phyloP scores from a whole-genome alignment of 2,329 filamentous ascomycete species.

The Fusarium graminum region DNA sequence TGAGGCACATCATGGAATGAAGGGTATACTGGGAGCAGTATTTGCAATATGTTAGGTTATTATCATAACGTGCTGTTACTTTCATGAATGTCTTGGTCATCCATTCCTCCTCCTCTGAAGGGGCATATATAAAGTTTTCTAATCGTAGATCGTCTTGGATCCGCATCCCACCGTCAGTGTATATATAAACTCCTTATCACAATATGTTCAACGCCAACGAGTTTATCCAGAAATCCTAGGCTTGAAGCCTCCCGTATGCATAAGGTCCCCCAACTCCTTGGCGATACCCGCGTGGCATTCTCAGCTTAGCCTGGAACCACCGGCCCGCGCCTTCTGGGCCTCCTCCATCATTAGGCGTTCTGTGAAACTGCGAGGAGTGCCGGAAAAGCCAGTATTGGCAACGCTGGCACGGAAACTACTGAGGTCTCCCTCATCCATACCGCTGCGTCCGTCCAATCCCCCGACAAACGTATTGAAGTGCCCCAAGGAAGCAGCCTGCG shows the following conservation, averaged over 20 bases:
- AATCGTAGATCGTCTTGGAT: conserved; percentile 25
- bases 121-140: conserved; percentile 31
- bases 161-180: conserved; percentile 22
- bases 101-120: conserved; percentile 27
- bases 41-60: conserved; percentile 14
- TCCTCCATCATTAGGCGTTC: conserved; percentile 65
- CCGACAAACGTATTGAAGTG: conserved; percentile 66
- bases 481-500: conserved; percentile 62
- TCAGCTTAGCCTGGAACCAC: conserved; percentile 38
- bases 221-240: conserved; percentile 44
- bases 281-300: conserved; percentile 27
- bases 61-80: background rate
- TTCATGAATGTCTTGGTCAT: conserved; percentile 22
- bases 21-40: background rate
- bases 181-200: conserved; percentile 43
- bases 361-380: conserved; percentile 62
- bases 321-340: conserved; percentile 51
- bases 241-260: conserved; percentile 41
- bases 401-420: conserved; percentile 60
- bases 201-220: conserved; percentile 50
- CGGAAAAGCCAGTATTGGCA: conserved; percentile 56
- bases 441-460: conserved; percentile 64
- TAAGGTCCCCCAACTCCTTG: conserved; percentile 45
- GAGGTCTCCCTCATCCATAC: conserved; percentile 61
- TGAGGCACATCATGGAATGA: conserved; percentile 11